Percentiles rank a stretch among this genome's conserved stretches.
Conservation (phyloP, 176 grass and related monocot species). For the Themeda triandra region DNA sequence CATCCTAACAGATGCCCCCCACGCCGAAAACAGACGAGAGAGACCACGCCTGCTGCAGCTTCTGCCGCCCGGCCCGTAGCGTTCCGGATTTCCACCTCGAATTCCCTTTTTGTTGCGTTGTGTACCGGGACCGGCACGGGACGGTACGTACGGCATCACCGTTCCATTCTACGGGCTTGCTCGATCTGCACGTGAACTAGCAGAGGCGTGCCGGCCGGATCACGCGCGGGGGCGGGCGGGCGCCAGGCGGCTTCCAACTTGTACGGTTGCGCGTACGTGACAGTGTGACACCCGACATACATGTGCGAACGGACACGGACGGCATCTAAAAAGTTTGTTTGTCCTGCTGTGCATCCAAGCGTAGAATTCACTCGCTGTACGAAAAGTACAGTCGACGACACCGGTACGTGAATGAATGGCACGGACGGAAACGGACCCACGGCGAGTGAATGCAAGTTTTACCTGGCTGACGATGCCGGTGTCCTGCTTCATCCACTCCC, state of each 20-base stretch:
- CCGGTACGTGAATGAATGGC: background rate
- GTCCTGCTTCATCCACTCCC: slow-evolving; percentile 89
- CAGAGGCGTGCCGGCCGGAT: background rate
- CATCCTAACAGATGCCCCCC: background rate
- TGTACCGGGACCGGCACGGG: background rate
- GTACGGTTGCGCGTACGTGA: background rate
- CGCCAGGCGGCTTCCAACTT: background rate
- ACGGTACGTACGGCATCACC: background rate
- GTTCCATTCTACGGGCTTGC: background rate
- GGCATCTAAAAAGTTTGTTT: background rate
- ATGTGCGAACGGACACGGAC: background rate
- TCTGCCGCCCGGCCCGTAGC: background rate
- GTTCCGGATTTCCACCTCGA: background rate
- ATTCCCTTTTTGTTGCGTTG: background rate
- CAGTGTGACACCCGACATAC: background rate
- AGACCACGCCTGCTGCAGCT: background rate
- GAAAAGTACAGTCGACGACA: background rate
- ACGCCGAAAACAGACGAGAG: background rate
- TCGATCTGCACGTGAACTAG: slow-evolving; percentile 21
- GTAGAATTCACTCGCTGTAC: background rate
- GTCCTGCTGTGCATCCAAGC: background rate
- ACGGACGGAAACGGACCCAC: background rate
- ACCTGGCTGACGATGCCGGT: slow-evolving; percentile 75
- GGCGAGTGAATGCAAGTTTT: background rate
- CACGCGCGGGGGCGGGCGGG: background rate